Percentiles rank a stretch among this genome's conserved stretches.
Evolutionary conservation across 768 basidiomycete species (phyloP).

Genomic region (Trametopsis cervina): DNA sequence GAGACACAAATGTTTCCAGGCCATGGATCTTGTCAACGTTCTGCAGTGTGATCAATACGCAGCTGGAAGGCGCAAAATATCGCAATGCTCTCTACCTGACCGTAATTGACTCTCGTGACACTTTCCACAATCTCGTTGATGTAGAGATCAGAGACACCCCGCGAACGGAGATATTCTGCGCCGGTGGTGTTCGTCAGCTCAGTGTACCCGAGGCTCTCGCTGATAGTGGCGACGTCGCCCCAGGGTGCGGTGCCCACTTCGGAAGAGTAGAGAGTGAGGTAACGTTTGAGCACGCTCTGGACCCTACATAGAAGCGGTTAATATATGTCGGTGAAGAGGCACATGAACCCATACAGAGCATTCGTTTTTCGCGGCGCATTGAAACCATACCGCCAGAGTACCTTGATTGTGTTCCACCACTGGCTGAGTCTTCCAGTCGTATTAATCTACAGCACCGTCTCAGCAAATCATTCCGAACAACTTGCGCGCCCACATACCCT

Average conservation of each 20-base stretch:
- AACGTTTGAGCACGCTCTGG: slow-evolving; percentile 41
- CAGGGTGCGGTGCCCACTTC: slow-evolving; percentile 45
- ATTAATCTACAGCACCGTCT: slow-evolving; percentile 20
- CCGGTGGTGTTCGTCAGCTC: slow-evolving; percentile 44
- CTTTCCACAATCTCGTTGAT: slow-evolving; percentile 71
- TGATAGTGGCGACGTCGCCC: slow-evolving; percentile 53
- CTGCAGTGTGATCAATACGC: slow-evolving; percentile 31
- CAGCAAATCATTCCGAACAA: background rate
- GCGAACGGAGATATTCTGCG: slow-evolving; percentile 45
- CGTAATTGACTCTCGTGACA: slow-evolving; percentile 80
- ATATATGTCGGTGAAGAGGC: background rate
- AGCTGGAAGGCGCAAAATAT: background rate
- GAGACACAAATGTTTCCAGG: slow-evolving; percentile 60
- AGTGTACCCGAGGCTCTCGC: slow-evolving; percentile 44
- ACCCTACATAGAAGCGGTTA: slow-evolving; percentile 37
- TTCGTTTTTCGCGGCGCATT: slow-evolving; percentile 51
- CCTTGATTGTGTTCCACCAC: slow-evolving; percentile 71
- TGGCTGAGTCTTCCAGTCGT: slow-evolving; percentile 23
- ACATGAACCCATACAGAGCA: slow-evolving; percentile 32
- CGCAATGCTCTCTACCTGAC: slow-evolving; percentile 45
- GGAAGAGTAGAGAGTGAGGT: slow-evolving; percentile 48
- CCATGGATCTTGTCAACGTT: slow-evolving; percentile 70
- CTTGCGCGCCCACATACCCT: slow-evolving; percentile 40
- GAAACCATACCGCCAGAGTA: slow-evolving; percentile 74
- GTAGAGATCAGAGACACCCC: slow-evolving; percentile 53